Evolutionary conservation across 129 eudicot genomes (phyloP).

Genomic region (Helichrysum umbraculigerum): DNA sequence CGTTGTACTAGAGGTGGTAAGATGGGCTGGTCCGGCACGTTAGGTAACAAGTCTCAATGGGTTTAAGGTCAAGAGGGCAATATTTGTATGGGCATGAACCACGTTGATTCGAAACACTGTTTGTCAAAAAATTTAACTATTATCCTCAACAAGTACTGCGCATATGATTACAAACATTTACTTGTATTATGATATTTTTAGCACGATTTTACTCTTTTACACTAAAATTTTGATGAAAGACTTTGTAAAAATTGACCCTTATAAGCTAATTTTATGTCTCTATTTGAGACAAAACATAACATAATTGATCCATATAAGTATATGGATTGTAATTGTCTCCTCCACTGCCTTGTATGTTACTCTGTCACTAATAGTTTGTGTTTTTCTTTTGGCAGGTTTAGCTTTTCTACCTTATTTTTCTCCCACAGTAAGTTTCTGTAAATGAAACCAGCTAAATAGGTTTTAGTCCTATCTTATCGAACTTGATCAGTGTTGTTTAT

Average conservation of each 20-base stretch:
- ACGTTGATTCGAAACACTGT: not conserved
- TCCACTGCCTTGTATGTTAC: slow-evolving; percentile 3
- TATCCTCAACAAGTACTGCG: not conserved
- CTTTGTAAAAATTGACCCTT: not conserved
- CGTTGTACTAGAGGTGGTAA: not conserved
- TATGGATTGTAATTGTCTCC: not conserved
- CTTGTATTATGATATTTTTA: too few relatives aligned
- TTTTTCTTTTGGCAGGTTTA: slow-evolving; percentile 67
- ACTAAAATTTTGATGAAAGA: too few relatives aligned
- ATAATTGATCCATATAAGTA: not conserved
- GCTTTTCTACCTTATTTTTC: slow-evolving; percentile 73
- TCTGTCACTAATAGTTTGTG: slow-evolving; percentile 11
- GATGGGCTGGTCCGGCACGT: not conserved
- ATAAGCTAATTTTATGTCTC: not conserved
- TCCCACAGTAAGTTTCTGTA: slow-evolving; percentile 71
- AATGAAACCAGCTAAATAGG: not conserved
- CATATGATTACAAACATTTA: not conserved
- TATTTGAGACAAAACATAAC: not conserved
- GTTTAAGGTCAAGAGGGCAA: not conserved
- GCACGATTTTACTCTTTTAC: not conserved
- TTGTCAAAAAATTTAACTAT: not conserved
- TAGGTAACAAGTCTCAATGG: not conserved
- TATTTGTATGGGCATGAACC: too few relatives aligned
- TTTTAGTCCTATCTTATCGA: not conserved
- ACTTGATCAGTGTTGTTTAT: not conserved